These are phyloP conservation scores for Coemansia javaensis DNA, from an alignment of 192 early-diverging fungal genomes.

Conservation along the genomic window DNA sequence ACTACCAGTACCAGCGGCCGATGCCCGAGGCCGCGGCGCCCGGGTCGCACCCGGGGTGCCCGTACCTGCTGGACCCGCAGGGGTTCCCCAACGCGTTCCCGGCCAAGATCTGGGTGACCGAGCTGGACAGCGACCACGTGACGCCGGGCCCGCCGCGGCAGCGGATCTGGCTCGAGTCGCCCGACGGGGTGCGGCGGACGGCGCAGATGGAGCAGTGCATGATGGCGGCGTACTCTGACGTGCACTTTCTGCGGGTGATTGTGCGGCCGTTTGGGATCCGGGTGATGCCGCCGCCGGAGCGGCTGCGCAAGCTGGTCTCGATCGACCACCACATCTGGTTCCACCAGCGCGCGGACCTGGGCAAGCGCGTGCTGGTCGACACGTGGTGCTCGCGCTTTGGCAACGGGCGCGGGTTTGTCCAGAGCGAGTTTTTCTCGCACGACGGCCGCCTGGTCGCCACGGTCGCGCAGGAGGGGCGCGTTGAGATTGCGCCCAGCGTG, in stretches of 20 bases:
- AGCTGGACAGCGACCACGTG: conserved; percentile 14
- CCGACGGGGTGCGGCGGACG: background rate
- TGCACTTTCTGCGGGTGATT: conserved; percentile 30
- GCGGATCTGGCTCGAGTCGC: conserved; percentile 21
- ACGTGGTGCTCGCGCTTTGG: conserved; percentile 14
- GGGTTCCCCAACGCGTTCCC: conserved; percentile 22
- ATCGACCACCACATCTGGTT: conserved; percentile 36
- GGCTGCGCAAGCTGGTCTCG: conserved; percentile 18
- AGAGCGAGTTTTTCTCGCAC: conserved; percentile 12
- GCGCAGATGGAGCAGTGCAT: conserved; percentile 16
- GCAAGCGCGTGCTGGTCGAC: conserved; percentile 7
- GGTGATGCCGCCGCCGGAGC: conserved; percentile 12
- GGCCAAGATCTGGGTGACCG: conserved; percentile 21
- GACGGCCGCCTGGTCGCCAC: conserved; percentile 14
- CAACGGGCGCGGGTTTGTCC: conserved; percentile 18
- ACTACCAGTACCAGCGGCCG: conserved; percentile 7
- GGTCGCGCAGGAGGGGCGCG: conserved; percentile 20
- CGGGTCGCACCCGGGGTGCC: conserved; percentile 1
- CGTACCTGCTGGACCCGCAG: conserved; percentile 23
- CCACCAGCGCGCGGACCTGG: conserved; percentile 6
- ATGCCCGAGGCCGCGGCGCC: conserved; percentile 14
- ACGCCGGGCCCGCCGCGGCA: conserved; percentile 13
- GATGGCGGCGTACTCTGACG: conserved; percentile 18
- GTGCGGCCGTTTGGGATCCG: conserved; percentile 22
- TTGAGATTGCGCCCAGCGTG: conserved; percentile 9